These are phyloP conservation scores for Scenedesmus sp. DNA, from an alignment of 163 green algal species.

Conservation along the genomic window DNA sequence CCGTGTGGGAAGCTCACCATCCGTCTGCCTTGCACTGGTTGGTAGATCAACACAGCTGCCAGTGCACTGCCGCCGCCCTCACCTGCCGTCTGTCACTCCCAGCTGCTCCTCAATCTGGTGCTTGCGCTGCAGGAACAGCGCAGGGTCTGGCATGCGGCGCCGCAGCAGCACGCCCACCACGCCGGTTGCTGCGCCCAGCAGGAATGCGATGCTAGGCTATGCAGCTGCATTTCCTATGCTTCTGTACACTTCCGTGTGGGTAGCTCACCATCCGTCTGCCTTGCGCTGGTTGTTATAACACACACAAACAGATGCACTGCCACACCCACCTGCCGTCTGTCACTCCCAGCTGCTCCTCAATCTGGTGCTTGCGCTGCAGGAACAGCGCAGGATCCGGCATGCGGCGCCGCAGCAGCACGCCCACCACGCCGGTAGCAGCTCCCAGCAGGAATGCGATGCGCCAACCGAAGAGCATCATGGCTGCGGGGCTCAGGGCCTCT, in stretches of 20 bases:
- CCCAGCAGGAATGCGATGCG: constrained; percentile 27
- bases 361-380: constrained; percentile 27
- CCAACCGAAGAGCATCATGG: constrained; percentile 39
- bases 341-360: constrained; percentile 21
- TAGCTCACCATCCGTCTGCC: no score
- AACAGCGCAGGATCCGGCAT: constrained; percentile 31
- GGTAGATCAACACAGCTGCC: no score
- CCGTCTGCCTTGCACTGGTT: no score
- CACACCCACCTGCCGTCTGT: background rate
- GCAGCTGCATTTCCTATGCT: no score
- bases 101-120: constrained; percentile 10
- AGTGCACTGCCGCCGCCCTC: no score
- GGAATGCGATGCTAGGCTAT: background rate
- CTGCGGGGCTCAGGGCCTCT: background rate
- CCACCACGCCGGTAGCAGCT: constrained; percentile 17
- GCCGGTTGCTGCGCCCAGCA: constrained; percentile 15
- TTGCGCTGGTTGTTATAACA: no score
- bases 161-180: constrained; percentile 29
- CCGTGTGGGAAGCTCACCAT: no score
- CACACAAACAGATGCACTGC: background rate
- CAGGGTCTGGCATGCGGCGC: constrained; percentile 25
- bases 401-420: constrained; percentile 9
- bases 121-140: constrained; percentile 20
- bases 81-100: no score
- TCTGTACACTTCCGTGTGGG: no score